Evolutionary conservation across 1,284 basidiomycete genomes (phyloP), one percentile per base, ranked within the genome.

Genomic region (Moniliella sp.): DNA sequence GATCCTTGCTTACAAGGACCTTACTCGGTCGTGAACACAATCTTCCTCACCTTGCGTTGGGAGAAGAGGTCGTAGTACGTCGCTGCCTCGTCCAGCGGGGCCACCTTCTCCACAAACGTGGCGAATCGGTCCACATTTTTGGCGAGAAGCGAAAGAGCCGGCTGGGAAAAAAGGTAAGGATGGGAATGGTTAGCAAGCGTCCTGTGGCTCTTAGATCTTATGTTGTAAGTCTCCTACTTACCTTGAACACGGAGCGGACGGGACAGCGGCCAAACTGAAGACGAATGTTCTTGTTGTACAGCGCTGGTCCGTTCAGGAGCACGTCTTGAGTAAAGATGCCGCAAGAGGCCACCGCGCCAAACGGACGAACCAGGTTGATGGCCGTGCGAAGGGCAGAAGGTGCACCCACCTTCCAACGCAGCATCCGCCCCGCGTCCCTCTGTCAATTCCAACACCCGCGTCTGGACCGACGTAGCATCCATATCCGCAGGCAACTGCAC

Each of bases 221-320:
- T 28, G 10, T 14, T 4, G 27, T 16, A 13, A 28, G 13, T 27
- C 10, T 11, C 16, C 26, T 30, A 9, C 25, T 31, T 17, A 21
- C 37, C 13, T 45, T 35, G 18, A 57, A 57, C 7, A 54, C 40
- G 25, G 48, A 43, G 11, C 46, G 39, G 4, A 57, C 81, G 11
- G 79, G 80, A 52, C 82, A 88, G 11, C 82, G 69, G 5, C 82
- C 83, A 54, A 82, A 83, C 46, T 77, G 74, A 33, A 79, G 45
- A 9, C 46, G 45, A 15, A 60, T 67, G 51, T 40, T 40, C 30
- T 40, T 37, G 19, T 34, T 68, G 61, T 86, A 88, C 26, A 79
- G 58, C 27, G 73, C 64, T 5, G 53, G 51, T 4, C 66, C 67
- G 4, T 54, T 43, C 12, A 67, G 34, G 1, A 48, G 45, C 17